These are phyloP conservation scores for Starmera caribaea DNA, from an alignment of 805 yeast genomes.

Conservation along the genomic window DNA sequence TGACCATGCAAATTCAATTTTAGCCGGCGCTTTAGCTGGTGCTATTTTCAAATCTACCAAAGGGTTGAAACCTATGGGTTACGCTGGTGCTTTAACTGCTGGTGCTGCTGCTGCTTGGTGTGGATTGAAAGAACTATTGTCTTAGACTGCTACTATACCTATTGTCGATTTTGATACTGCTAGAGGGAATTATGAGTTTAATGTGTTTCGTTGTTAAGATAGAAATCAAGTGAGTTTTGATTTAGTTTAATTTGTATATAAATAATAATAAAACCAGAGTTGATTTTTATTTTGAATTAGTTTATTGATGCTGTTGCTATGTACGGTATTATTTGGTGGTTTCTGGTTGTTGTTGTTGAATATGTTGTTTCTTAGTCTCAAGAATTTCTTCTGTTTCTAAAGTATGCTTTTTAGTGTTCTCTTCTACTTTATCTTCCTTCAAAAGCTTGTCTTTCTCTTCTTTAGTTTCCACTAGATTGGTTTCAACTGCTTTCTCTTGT, in stretches of 20 bases:
- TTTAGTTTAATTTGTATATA: no score
- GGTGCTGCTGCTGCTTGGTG: conserved; percentile 91
- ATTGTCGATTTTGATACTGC: no score
- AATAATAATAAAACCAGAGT: no score
- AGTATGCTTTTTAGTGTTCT: conserved; percentile 7
- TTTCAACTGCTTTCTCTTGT: neutral
- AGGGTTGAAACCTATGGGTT: conserved; percentile 83
- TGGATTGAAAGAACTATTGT: conserved; percentile 45
- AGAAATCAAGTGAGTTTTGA: no score
- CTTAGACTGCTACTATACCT: no score
- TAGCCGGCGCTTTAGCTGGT: conserved; percentile 88
- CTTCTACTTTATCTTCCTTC: neutral
- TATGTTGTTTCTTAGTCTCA: conserved; percentile 3
- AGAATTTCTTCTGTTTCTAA: conserved; percentile 1
- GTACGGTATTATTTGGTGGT: neutral
- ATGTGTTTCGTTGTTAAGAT: no score
- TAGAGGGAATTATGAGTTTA: no score
- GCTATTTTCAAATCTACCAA: conserved; percentile 80
- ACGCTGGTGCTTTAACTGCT: conserved; percentile 78
- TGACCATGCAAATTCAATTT: conserved; percentile 75
- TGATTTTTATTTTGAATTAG: no score
- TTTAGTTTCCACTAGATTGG: neutral
- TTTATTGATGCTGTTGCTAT: no score
- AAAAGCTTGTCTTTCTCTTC: neutral
- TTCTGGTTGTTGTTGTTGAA: neutral